Base-by-base conservation (phyloP, 2,329 filamentous ascomycete genomes). In the Colletotrichum sp. region DNA sequence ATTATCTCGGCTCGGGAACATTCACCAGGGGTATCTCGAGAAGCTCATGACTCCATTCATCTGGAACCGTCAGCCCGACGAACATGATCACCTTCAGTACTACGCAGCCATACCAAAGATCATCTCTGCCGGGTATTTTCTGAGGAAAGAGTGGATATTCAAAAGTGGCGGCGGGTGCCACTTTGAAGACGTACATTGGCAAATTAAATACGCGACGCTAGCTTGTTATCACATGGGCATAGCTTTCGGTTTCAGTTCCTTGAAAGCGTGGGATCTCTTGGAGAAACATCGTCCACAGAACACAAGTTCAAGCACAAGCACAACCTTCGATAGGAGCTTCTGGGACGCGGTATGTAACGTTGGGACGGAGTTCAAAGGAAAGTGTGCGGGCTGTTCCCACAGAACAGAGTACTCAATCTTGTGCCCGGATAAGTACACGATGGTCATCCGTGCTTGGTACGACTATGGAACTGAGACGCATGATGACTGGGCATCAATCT, bases 301-400 rank as follows among this genome's bases (percentile, higher is more conserved):
- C 28, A 28, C 28, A 36, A 12, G 3, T 43, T 1, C 9, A 0
- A 0, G 3, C 0, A 43, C 18, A 43, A 5, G 3, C 0, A 43
- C 18, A 43, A 5, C 18, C 38, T 12, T 43, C 0, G 38, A 43
- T 1, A 2, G 10, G 38, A 12, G 38, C 18, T 43, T 43, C 18
- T 48, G 43, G n/a, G 0, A 21, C 10, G n/a, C 43, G 10, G 43
- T 48, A 0, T 6, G 10, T 21, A 48, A 48, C 0, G 0, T 48
- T 13, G 43, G 43, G 0, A 21, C 7, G 1, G 43, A 48, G 10
- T 21, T 48, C 43, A n/a, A 21, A 48, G 43, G 0, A 21, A 21
- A n/a, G n/a, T 48, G 43, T 48, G 43, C 10, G 10, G 1, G 0
- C 43, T 48, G 43, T 48, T 48, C 43, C n/a, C 3, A 21, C n/a